Base-by-base conservation (phyloP, 164 flowering plant genomes). In the Nymphaea thermarum region DNA sequence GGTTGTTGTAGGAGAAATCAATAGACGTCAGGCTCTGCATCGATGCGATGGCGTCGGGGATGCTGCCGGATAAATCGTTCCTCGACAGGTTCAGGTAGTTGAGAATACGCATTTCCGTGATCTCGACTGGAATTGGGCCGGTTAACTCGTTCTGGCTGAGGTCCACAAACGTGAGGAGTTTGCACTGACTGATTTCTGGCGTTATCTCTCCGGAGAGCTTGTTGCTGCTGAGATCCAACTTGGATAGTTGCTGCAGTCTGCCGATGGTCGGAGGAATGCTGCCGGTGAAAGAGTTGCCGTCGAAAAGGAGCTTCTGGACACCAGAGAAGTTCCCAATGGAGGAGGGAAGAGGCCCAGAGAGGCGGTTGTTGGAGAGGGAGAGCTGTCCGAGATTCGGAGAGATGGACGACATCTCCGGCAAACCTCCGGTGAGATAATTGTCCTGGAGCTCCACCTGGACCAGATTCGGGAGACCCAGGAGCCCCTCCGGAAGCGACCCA, bases 11-110 rank as follows among this genome's bases (percentile, higher is more conserved):
- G 0, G 97, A 90, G 62, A 95, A 92, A 84, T 95, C 98, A 36
- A 86, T 96, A 2, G 93, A 81, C 17, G 98, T 92, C 64, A 95
- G 80, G 77, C 99, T 95, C 71, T 92, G 97, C 99, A 94, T 95
- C 5, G 77, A 62, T 6, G 96, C 60, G 62, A 95, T 84, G 0
- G 92, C 73, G 0, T 82, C 44, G 42, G 99, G 99, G 68, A 95
- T 90, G 71, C 76, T 71, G 6, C 99, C 99, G 3, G 79, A 76
- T 3, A 95, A 78, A 76, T 86, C 89, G 66, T 92, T 95, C 42
- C 91, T 80, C 2, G 99, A 95, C 60, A 95, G 70, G 72, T 92
- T 90, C 71, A 95, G 71, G 81, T 92, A 90, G 69, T 92, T 89
- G 77, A 95, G 67, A 25, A 90, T 92, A 76, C 88, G 74, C 96